Percentiles rank a stretch among this genome's conserved stretches.
These are phyloP conservation scores for Kuraishia floccosa DNA, from an alignment of 805 yeast species.

Conservation along the genomic window DNA sequence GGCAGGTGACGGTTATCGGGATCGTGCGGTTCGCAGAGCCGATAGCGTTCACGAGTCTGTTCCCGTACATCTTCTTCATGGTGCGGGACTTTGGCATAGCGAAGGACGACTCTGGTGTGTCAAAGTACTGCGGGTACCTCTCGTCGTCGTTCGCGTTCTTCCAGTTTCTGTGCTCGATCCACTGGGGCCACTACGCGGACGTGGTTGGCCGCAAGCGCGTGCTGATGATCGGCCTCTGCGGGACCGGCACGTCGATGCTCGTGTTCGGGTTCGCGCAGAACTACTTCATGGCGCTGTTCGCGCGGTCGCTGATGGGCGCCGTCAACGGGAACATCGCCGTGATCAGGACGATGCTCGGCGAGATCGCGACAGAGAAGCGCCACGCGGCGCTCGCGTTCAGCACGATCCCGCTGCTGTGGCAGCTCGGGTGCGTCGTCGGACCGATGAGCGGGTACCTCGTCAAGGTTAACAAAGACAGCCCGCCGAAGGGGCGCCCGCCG, in stretches of 20 bases:
- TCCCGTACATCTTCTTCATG: conserved; percentile 57
- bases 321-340: conserved; percentile 58
- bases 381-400: conserved; percentile 58
- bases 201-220: conserved; percentile 45
- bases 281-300: conserved; percentile 38
- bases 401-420: conserved; percentile 50
- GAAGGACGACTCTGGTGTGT: conserved; percentile 37
- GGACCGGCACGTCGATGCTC: conserved; percentile 35
- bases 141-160: conserved; percentile 52
- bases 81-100: conserved; percentile 44
- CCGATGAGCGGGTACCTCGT: conserved; percentile 36
- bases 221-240: conserved; percentile 37
- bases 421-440: conserved; percentile 49
- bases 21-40: conserved; percentile 50
- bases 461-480: conserved; percentile 10
- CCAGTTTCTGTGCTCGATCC: conserved; percentile 44
- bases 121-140: conserved; percentile 51
- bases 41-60: conserved; percentile 49
- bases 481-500: not conserved
- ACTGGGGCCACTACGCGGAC: conserved; percentile 52
- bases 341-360: conserved; percentile 52
- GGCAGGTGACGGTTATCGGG: conserved; percentile 29
- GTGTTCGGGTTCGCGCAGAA: conserved; percentile 42
- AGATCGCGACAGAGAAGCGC: conserved; percentile 39
- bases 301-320: conserved; percentile 43